phyloP scores from a whole-genome alignment of 1,284 basidiomycete genomes.

The Ceratobasidium sp. region DNA sequence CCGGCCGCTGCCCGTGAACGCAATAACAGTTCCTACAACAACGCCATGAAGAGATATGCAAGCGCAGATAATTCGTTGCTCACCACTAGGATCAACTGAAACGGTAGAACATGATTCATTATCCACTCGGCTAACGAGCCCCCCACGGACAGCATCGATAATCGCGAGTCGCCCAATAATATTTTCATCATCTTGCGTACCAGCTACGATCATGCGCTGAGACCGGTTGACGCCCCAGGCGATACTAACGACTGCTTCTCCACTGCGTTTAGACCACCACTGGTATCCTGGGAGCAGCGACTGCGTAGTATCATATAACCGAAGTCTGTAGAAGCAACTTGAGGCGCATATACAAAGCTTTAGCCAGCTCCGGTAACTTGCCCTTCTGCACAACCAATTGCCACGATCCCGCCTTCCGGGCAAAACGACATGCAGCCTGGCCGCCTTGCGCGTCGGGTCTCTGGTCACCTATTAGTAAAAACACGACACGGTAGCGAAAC shows the following conservation, averaged over 20 bases:
- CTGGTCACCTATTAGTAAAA: not conserved
- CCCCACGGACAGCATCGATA: not conserved
- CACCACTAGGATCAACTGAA: slow-evolving; percentile 27
- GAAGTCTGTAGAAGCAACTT: not conserved
- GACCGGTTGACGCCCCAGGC: slow-evolving; percentile 23
- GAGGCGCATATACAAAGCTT: not conserved
- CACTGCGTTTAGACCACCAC: slow-evolving; percentile 7
- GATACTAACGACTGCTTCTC: slow-evolving; percentile 9
- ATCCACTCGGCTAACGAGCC: not conserved
- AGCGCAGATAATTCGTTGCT: not conserved
- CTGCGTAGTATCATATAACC: not conserved
- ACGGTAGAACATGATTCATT: slow-evolving; percentile 4
- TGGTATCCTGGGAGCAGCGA: not conserved
- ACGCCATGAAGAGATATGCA: not conserved
- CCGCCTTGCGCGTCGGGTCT: not conserved
- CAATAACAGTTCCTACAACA: slow-evolving; percentile 13
- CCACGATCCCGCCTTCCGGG: not conserved
- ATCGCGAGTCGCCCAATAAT: not conserved
- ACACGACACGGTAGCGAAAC: not conserved
- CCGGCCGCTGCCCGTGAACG: slow-evolving; percentile 20
- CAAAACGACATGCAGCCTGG: slow-evolving; percentile 9
- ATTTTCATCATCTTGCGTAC: slow-evolving; percentile 6
- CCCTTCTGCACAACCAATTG: slow-evolving; percentile 10
- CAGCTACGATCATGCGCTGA: not conserved
- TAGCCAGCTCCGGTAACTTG: not conserved